phyloP scores from a whole-genome alignment of 371 early-diverging fungal genomes.

The Mortierella sp. region DNA sequence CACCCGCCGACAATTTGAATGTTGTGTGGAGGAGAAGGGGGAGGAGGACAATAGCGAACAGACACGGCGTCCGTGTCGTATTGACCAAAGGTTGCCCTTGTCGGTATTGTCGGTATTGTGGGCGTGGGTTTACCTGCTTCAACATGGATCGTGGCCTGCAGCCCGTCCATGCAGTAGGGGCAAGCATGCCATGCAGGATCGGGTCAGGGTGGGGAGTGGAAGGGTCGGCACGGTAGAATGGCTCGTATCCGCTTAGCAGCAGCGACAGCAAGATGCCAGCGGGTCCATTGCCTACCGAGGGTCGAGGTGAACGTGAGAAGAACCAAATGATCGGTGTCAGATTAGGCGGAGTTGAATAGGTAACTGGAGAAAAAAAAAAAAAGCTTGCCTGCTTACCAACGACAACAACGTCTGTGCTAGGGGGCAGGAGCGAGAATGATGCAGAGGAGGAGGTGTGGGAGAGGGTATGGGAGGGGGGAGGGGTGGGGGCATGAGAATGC shows the following conservation, averaged over 20 bases:
- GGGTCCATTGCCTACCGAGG: slow-evolving; percentile 46
- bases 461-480: not conserved
- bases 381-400: slow-evolving; percentile 43
- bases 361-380: too few species aligned
- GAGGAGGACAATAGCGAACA: too few species aligned
- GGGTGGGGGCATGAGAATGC: not conserved
- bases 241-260: slow-evolving; percentile 44
- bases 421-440: slow-evolving; percentile 6
- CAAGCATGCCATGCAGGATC: slow-evolving; percentile 47
- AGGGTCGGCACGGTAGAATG: slow-evolving; percentile 47
- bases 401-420: slow-evolving; percentile 32
- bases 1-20: too few species aligned
- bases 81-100: not conserved
- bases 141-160: slow-evolving; percentile 32
- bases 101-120: too few species aligned
- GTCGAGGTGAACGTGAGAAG: slow-evolving; percentile 3
- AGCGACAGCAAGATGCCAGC: slow-evolving; percentile 50
- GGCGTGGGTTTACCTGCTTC: slow-evolving; percentile 53
- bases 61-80: too few species aligned
- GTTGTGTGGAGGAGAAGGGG: too few species aligned
- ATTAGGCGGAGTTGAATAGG: too few species aligned
- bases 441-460: slow-evolving; percentile 3
- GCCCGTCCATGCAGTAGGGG: slow-evolving; percentile 25
- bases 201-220: slow-evolving; percentile 47
- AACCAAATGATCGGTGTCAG: not conserved